A percentile compares a stretch with the other conserved stretches of the same genome.
phyloP scores from a whole-genome alignment of 805 yeast species.

The Barnettozyma vustinii region DNA sequence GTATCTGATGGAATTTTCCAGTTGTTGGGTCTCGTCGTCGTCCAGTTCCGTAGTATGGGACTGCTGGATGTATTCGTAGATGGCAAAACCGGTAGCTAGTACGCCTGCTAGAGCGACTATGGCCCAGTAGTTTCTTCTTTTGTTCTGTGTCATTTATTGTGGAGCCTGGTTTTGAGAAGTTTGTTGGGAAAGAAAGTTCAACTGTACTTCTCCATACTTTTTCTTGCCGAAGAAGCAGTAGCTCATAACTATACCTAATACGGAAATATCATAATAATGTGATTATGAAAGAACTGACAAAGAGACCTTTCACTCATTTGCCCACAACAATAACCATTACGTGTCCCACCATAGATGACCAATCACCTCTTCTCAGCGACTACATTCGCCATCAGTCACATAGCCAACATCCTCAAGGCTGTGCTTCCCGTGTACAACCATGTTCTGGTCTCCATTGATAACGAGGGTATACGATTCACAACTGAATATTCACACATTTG shows the following conservation, averaged over 20 bases:
- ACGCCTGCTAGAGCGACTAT: constrained; percentile 11
- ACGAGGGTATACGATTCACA: constrained; percentile 47
- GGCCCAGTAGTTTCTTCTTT: constrained; percentile 7
- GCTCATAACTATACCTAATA: constrained; percentile 2
- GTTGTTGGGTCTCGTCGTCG: constrained; percentile 2
- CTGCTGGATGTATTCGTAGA: constrained; percentile 9
- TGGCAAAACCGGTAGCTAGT: constrained; percentile 10
- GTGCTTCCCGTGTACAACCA: constrained; percentile 35
- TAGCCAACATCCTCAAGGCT: constrained; percentile 40
- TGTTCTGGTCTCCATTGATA: constrained; percentile 38
- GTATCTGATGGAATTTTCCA: constrained; percentile 12
- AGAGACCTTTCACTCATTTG: not conserved
- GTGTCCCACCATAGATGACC: not conserved
- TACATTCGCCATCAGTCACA: constrained; percentile 40
- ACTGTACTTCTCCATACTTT: not conserved
- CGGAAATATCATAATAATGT: not conserved
- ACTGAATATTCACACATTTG: constrained; percentile 41
- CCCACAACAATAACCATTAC: not conserved
- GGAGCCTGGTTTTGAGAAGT: not conserved
- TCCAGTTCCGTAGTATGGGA: not conserved
- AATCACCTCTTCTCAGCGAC: constrained; percentile 35
- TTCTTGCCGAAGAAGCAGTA: not conserved
- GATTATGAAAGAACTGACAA: not conserved
- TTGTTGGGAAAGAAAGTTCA: not conserved
- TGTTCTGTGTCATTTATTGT: not conserved